A percentile compares a stretch with the other conserved stretches of the same genome.
phyloP scores from a whole-genome alignment of 192 early-diverging fungal genomes.

The Rhizoclosmatium sp. region DNA sequence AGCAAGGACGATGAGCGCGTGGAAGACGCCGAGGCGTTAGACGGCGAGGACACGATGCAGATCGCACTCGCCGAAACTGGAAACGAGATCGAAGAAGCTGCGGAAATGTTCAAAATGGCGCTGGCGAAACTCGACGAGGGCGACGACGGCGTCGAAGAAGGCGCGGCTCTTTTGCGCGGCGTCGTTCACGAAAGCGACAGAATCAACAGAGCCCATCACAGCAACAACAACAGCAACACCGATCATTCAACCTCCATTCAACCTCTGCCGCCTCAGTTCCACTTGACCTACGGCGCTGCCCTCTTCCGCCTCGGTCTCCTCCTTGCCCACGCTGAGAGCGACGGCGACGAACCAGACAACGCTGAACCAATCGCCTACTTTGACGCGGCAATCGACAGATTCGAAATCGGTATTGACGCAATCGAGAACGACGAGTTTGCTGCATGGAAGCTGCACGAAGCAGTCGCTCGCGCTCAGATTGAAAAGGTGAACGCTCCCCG shows the following conservation, averaged over 20 bases:
- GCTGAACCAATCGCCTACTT: constrained; percentile 28
- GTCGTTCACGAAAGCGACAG: constrained; percentile 48
- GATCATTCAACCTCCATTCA: constrained; percentile 12
- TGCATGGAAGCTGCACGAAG: constrained; percentile 32
- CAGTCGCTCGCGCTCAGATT: background rate
- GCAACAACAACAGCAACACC: constrained; percentile 13
- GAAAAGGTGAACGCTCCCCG: constrained; percentile 14
- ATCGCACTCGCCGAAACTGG: constrained; percentile 6
- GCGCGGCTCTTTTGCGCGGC: constrained; percentile 39
- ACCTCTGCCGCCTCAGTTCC: constrained; percentile 37
- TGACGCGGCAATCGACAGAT: constrained; percentile 37
- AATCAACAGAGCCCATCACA: constrained; percentile 30
- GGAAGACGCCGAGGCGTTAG: background rate
- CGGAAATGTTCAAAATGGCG: constrained; percentile 21
- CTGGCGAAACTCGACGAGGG: constrained; percentile 19
- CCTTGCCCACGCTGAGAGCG: background rate
- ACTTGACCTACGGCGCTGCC: constrained; percentile 43
- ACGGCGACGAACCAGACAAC: background rate
- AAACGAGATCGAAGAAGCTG: constrained; percentile 28
- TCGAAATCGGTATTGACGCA: constrained; percentile 30
- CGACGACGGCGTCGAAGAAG: constrained; percentile 44
- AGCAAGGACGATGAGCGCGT: background rate
- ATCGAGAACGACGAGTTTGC: background rate
- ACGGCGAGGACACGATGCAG: constrained; percentile 16
- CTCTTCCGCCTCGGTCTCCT: constrained; percentile 41